phyloP scores from a whole-genome alignment of 2,329 filamentous ascomycete species.

The Talaromyces rugulosus region DNA sequence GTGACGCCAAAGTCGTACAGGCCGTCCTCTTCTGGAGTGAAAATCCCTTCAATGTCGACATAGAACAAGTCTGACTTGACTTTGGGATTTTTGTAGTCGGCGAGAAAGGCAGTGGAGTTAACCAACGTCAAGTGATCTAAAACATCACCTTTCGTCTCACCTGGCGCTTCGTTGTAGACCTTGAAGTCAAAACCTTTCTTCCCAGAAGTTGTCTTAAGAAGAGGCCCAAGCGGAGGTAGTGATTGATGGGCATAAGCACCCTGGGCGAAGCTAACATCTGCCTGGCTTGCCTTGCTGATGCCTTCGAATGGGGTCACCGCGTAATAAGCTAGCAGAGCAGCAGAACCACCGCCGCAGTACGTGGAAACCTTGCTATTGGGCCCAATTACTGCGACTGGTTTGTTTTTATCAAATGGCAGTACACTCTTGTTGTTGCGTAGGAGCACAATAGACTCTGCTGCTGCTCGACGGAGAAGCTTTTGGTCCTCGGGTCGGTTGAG shows the following conservation, averaged over 20 bases:
- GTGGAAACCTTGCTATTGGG: slow-evolving; percentile 48
- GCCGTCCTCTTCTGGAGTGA: slow-evolving; percentile 57
- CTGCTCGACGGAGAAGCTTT: slow-evolving; percentile 60
- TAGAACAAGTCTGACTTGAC: slow-evolving; percentile 54
- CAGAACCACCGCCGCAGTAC: slow-evolving; percentile 62
- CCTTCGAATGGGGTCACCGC: slow-evolving; percentile 43
- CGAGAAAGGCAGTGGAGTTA: slow-evolving; percentile 43
- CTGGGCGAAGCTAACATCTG: slow-evolving; percentile 49
- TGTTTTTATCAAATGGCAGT: slow-evolving; percentile 52
- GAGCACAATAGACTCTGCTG: slow-evolving; percentile 66
- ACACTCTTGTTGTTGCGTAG: slow-evolving; percentile 66
- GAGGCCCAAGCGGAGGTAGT: slow-evolving; percentile 55
- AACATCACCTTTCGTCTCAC: slow-evolving; percentile 42
- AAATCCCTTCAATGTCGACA: slow-evolving; percentile 57
- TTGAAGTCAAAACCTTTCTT: slow-evolving; percentile 60
- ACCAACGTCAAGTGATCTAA: slow-evolving; percentile 50
- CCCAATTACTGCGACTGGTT: slow-evolving; percentile 51
- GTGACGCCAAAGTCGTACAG: slow-evolving; percentile 63
- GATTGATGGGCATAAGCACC: slow-evolving; percentile 64
- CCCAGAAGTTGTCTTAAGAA: slow-evolving; percentile 50
- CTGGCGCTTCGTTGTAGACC: slow-evolving; percentile 58
- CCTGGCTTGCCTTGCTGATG: slow-evolving; percentile 32
- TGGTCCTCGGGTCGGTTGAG: slow-evolving; percentile 60
- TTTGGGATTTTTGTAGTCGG: slow-evolving; percentile 54
- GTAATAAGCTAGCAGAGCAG: slow-evolving; percentile 48